Evolutionary conservation across 208 protist genomes (phyloP).

Genomic region (Trypanosoma theileri): DNA sequence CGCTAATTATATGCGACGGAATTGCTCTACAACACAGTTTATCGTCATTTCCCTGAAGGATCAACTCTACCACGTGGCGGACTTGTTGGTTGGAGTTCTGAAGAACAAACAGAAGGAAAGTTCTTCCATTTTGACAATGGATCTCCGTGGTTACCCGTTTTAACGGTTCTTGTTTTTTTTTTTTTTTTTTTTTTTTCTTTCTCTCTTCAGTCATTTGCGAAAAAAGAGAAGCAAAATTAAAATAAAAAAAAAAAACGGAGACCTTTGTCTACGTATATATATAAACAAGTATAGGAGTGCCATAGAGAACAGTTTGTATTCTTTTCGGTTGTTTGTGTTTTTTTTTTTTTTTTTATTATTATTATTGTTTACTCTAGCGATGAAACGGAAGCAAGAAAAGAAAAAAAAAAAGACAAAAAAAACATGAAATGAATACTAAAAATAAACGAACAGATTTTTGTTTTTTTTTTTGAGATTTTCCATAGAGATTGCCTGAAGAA

Average conservation of each 20-base stretch:
- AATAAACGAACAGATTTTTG: too few relatives aligned
- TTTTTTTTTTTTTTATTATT: not conserved
- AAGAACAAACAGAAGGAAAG: slow-evolving; percentile 86
- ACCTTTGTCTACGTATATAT: slow-evolving; percentile 10
- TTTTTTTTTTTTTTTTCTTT: slow-evolving; percentile 21
- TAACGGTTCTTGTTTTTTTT: slow-evolving; percentile 27
- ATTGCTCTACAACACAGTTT: slow-evolving; percentile 90
- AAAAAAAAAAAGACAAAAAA: not conserved
- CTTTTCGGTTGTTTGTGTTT: not conserved
- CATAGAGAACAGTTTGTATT: not conserved
- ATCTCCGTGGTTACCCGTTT: slow-evolving; percentile 84
- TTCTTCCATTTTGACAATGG: slow-evolving; percentile 85
- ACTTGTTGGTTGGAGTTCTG: slow-evolving; percentile 96
- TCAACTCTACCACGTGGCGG: slow-evolving; percentile 94
- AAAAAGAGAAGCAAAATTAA: not conserved
- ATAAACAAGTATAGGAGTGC: slow-evolving; percentile 6
- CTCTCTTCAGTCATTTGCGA: not conserved
- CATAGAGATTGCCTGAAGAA: too few relatives aligned
- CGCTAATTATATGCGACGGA: slow-evolving; percentile 91
- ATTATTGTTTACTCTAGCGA: too few relatives aligned
- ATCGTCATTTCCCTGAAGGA: slow-evolving; percentile 99
- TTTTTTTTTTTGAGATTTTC: too few relatives aligned
- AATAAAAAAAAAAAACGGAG: slow-evolving; percentile 10
- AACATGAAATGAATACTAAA: too few relatives aligned
- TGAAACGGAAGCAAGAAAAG: not conserved